phyloP scores from a whole-genome alignment of 345 rosid genomes.

The Eucalyptus sp. region DNA sequence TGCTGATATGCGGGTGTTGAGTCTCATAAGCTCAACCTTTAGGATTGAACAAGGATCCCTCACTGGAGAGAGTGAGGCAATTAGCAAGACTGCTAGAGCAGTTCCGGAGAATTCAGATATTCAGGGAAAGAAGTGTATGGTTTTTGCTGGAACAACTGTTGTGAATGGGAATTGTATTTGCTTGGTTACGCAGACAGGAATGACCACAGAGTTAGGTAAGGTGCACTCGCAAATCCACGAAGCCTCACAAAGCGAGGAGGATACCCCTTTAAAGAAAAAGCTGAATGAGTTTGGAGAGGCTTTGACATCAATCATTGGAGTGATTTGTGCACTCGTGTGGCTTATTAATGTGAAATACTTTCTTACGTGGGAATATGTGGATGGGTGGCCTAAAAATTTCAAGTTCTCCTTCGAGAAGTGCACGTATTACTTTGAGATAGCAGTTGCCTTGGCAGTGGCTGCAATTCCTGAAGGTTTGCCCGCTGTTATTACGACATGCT shows the following conservation, averaged over 20 bases:
- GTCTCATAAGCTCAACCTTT: conserved; percentile 62
- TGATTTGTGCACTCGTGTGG: conserved; percentile 83
- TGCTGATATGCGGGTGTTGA: conserved; percentile 76
- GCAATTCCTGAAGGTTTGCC: conserved; percentile 98
- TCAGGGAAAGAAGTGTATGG: conserved; percentile 84
- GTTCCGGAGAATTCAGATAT: conserved; percentile 63
- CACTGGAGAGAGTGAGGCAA: conserved; percentile 92
- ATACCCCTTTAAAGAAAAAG: conserved; percentile 91
- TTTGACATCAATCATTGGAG: conserved; percentile 73
- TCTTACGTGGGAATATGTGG: conserved; percentile 82
- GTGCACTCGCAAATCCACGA: conserved; percentile 94
- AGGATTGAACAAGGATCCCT: conserved; percentile 86
- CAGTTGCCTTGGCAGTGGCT: conserved; percentile 94
- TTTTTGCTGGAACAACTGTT: conserved; percentile 82
- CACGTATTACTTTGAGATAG: conserved; percentile 96
- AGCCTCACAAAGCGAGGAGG: conserved; percentile 76
- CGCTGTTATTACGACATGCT: conserved; percentile 91
- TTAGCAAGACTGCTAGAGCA: conserved; percentile 58
- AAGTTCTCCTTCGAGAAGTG: conserved; percentile 94
- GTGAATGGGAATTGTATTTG: conserved; percentile 82
- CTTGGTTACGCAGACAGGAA: conserved; percentile 70
- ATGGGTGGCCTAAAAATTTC: conserved; percentile 84
- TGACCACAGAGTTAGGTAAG: conserved; percentile 84
- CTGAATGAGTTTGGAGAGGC: conserved; percentile 81
- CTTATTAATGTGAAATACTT: conserved; percentile 89